A percentile compares a stretch with the other conserved stretches of the same genome.
Evolutionary conservation across 139 green algal genomes (phyloP).

Genomic region (Haematococcus sp.): DNA sequence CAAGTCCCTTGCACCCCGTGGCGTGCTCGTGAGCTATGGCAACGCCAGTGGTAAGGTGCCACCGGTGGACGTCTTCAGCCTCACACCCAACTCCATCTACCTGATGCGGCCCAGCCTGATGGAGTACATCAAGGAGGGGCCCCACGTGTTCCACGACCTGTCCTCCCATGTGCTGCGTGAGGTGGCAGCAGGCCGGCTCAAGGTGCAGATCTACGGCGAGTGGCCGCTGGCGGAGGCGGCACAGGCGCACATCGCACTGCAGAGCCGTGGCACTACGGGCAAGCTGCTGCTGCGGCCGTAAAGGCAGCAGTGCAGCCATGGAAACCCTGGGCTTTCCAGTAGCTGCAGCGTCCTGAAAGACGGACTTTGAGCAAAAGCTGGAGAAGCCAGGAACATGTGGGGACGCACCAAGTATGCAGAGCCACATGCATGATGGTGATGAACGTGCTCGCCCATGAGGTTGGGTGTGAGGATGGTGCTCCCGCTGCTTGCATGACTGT

Average conservation of each 20-base stretch:
- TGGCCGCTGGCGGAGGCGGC: conserved; percentile 10
- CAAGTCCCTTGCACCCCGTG: conserved; percentile 19
- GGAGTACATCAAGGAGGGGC: conserved; percentile 9
- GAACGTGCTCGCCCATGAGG: too few relatives aligned
- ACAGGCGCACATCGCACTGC: conserved; percentile 12
- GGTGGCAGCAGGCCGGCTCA: not conserved
- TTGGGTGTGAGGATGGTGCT: too few relatives aligned
- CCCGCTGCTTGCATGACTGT: too few relatives aligned
- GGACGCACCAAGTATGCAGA: too few relatives aligned
- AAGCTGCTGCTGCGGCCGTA: conserved; percentile 18
- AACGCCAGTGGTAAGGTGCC: conserved; percentile 36
- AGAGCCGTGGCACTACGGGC: conserved; percentile 13
- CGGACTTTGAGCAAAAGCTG: too few relatives aligned
- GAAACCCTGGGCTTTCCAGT: too few relatives aligned
- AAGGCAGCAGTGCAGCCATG: too few relatives aligned
- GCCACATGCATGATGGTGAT: too few relatives aligned
- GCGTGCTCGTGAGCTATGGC: conserved; percentile 29
- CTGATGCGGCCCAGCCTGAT: conserved; percentile 16
- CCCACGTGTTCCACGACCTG: conserved; percentile 15
- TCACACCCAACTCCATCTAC: conserved; percentile 10
- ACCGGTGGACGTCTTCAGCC: conserved; percentile 5
- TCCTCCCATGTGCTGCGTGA: not conserved
- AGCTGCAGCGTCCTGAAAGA: too few relatives aligned
- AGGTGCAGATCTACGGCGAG: conserved; percentile 3
- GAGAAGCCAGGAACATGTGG: too few relatives aligned